These are phyloP conservation scores for Flammula alnicola DNA, from an alignment of 1,284 basidiomycete species.

Conservation along the genomic window DNA sequence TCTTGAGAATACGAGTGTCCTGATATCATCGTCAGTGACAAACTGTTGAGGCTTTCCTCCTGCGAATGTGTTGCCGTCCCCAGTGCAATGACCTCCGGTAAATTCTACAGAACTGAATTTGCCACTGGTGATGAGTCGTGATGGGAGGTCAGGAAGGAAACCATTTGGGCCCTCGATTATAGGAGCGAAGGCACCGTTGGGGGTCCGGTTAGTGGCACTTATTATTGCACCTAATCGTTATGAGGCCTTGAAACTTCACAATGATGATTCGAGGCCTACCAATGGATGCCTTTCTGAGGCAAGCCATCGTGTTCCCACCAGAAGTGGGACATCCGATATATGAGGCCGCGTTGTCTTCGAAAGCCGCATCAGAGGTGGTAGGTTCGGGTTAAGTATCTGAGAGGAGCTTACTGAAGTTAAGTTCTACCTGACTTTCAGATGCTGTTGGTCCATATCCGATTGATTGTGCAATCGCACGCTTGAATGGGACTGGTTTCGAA, in stretches of 20 bases:
- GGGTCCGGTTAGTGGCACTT: conserved; percentile 41
- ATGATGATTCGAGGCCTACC: no score
- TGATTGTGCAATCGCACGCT: conserved; percentile 44
- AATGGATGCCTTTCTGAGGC: conserved; percentile 46
- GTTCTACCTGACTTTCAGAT: conserved; percentile 35
- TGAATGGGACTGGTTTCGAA: conserved; percentile 40
- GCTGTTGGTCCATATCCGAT: conserved; percentile 47
- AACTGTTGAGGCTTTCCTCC: conserved; percentile 43
- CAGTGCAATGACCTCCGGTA: conserved; percentile 48
- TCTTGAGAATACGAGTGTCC: conserved; percentile 39
- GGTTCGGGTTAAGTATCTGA: neutral
- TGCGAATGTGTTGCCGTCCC: conserved; percentile 48
- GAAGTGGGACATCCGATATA: conserved; percentile 38
- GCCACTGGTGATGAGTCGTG: conserved; percentile 41
- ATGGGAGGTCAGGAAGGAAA: conserved; percentile 48
- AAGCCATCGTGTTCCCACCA: conserved; percentile 33
- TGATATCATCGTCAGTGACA: conserved; percentile 44
- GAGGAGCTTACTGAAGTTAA: conserved; percentile 34
- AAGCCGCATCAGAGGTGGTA: no score
- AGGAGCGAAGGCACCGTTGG: conserved; percentile 39
- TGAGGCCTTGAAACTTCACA: no score
- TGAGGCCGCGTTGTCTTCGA: conserved; percentile 34
- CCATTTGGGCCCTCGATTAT: conserved; percentile 41
- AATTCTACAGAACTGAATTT: conserved; percentile 45
- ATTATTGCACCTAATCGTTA: conserved; percentile 45